Evolutionary conservation across 257 asterid species (phyloP).

Genomic region (Anisodus acutangulus): DNA sequence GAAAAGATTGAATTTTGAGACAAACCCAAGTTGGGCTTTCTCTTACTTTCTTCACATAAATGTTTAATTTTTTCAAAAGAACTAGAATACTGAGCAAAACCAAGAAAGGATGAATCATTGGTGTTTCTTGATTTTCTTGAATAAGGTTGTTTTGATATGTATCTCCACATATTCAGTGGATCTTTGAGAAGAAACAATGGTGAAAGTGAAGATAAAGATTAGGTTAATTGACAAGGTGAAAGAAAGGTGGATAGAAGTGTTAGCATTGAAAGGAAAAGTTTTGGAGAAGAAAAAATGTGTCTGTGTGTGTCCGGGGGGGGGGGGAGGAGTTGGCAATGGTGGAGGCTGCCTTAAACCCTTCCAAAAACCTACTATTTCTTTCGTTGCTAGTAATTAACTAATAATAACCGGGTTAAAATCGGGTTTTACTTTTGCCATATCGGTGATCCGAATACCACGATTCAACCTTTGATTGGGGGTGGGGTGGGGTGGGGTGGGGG

Average conservation of each 20-base stretch:
- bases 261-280: background rate
- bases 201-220: background rate
- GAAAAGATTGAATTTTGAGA: slow-evolving; percentile 35
- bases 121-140: slow-evolving; percentile 52
- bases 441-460: no score
- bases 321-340: background rate
- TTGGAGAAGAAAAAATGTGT: slow-evolving; percentile 8
- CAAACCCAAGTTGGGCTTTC: slow-evolving; percentile 31
- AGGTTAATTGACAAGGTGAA: background rate
- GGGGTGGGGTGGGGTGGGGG: no score
- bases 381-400: background rate
- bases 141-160: slow-evolving; percentile 55
- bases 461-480: no score
- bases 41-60: background rate
- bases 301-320: no score
- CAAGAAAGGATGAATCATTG: slow-evolving; percentile 1
- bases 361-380: slow-evolving; percentile 51
- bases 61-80: background rate
- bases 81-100: background rate
- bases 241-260: background rate
- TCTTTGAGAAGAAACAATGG: background rate
- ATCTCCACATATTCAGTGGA: slow-evolving; percentile 79
- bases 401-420: background rate
- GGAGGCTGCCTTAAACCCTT: slow-evolving; percentile 71
- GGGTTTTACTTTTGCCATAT: background rate